phyloP scores from a whole-genome alignment of 768 basidiomycete genomes.

The Podaxis sp. region DNA sequence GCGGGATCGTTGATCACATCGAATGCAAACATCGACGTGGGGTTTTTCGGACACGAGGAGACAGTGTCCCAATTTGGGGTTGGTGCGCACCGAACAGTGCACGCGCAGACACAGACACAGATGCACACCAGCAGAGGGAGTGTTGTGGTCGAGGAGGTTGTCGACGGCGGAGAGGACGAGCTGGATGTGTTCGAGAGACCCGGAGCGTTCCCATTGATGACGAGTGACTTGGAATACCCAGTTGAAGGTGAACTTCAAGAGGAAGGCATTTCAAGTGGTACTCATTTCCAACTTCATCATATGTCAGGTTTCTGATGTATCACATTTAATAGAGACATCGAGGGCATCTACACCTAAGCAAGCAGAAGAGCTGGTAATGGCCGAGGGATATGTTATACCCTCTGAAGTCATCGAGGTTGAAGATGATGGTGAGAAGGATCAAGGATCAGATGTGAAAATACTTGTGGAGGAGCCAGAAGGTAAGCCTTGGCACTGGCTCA shows the following conservation, averaged over 20 bases:
- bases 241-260: neutral
- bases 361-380: neutral
- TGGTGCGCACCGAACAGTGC: neutral
- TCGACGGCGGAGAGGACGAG: constrained; percentile 16
- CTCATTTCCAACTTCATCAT: neutral
- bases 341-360: neutral
- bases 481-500: neutral
- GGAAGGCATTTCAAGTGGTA: neutral
- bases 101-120: no score
- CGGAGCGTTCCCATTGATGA: constrained; percentile 10
- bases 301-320: neutral
- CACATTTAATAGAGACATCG: neutral
- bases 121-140: no score
- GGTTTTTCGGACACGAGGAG: neutral
- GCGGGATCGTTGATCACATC: neutral
- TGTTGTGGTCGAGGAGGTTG: neutral
- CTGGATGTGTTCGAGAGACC: constrained; percentile 4
- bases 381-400: neutral
- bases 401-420: constrained; percentile 5
- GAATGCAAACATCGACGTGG: neutral
- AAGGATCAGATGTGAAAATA: neutral
- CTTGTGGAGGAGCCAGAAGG: constrained; percentile 3
- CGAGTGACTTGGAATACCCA: constrained; percentile 9
- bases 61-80: neutral
- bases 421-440: neutral